Conservation (phyloP, 208 protist genomes). For the Leishmania aethiopica region DNA sequence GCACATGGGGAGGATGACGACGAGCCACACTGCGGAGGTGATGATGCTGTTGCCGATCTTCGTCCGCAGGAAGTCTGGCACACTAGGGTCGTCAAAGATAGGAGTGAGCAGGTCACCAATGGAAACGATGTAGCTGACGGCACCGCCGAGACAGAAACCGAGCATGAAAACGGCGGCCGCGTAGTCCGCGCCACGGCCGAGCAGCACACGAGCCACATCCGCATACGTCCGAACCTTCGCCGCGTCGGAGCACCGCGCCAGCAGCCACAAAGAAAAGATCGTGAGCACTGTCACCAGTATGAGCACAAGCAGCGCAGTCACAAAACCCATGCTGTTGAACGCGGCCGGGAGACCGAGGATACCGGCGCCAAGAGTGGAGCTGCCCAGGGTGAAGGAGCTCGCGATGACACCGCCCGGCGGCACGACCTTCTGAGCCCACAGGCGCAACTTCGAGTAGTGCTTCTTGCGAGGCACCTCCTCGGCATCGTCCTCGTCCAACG, state of each 20-base stretch:
- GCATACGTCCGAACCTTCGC: slow-evolving; percentile 56
- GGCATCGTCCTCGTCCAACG: slow-evolving; percentile 16
- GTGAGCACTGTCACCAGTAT: slow-evolving; percentile 45
- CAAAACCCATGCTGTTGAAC: slow-evolving; percentile 64
- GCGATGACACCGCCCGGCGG: slow-evolving; percentile 57
- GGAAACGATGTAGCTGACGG: slow-evolving; percentile 73
- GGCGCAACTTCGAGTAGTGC: slow-evolving; percentile 8
- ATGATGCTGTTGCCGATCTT: slow-evolving; percentile 49
- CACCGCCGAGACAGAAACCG: slow-evolving; percentile 50
- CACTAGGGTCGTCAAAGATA: slow-evolving; percentile 40
- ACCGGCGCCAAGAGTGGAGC: slow-evolving; percentile 64
- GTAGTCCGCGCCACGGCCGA: slow-evolving; percentile 37
- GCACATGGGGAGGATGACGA: slow-evolving; percentile 68
- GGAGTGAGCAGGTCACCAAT: slow-evolving; percentile 57
- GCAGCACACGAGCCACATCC: slow-evolving; percentile 20
- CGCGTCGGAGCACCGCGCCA: slow-evolving; percentile 34
- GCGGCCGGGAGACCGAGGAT: slow-evolving; percentile 62
- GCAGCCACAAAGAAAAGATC: slow-evolving; percentile 65
- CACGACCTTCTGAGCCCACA: slow-evolving; percentile 40
- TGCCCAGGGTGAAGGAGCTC: slow-evolving; percentile 62
- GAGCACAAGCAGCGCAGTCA: slow-evolving; percentile 47
- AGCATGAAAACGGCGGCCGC: slow-evolving; percentile 38
- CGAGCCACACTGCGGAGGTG: slow-evolving; percentile 47
- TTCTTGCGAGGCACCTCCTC: slow-evolving; percentile 6
- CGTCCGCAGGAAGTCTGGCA: slow-evolving; percentile 34